Percentiles rank a stretch among this genome's conserved stretches.
Conservation (phyloP, 306 rosid genomes). For the Prunus mume region DNA sequence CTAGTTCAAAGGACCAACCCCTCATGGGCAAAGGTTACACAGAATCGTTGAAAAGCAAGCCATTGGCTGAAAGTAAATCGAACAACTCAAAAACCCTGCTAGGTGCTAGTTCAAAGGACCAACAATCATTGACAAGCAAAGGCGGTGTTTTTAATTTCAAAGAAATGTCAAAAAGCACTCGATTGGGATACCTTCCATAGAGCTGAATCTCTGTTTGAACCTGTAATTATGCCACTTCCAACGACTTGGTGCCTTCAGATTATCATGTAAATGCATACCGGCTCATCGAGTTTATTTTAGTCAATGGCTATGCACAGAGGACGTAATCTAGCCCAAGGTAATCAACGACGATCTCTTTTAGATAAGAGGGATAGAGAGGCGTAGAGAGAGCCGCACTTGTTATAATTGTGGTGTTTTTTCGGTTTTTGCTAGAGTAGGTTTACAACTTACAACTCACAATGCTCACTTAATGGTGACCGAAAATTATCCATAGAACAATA, state of each 20-base stretch:
- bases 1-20: conserved; percentile 46
- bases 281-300: conserved; percentile 1
- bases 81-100: conserved; percentile 47
- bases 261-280: conserved; percentile 2
- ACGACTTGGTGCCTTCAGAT: conserved; percentile 2
- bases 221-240: conserved; percentile 14
- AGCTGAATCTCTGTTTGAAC: conserved; percentile 1
- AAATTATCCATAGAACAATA: not conserved
- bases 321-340: conserved; percentile 4
- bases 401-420: not conserved
- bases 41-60: conserved; percentile 1
- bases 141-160: not conserved
- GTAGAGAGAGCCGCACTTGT: not conserved
- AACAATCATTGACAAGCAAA: conserved; percentile 5
- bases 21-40: not conserved
- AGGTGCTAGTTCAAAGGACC: conserved; percentile 55
- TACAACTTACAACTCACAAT: conserved; percentile 1
- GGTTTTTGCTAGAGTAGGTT: conserved; percentile 6
- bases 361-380: not conserved
- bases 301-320: conserved; percentile 4
- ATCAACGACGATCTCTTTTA: not conserved
- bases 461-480: not conserved
- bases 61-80: conserved; percentile 45
- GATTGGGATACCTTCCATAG: conserved; percentile 9
- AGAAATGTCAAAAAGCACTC: conserved; percentile 9